phyloP scores from a whole-genome alignment of 306 rosid genomes.

The Gleditsia sinensis region DNA sequence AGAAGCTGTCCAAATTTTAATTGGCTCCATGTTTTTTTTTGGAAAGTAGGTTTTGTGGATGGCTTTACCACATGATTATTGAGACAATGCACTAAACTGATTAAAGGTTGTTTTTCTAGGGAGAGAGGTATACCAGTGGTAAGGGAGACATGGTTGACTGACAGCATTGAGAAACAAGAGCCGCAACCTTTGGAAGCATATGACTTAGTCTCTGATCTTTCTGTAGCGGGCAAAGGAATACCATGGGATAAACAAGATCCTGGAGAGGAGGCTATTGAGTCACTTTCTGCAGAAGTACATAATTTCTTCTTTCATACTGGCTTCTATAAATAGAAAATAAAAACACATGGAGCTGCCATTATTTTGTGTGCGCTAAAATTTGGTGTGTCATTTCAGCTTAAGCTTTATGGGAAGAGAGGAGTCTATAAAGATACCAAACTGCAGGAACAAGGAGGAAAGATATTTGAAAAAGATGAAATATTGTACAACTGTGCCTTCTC shows the following conservation, averaged over 20 bases:
- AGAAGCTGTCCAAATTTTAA: neutral
- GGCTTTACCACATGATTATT: neutral
- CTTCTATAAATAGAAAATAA: neutral
- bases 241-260: conserved; percentile 89
- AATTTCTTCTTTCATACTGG: neutral
- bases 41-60: neutral
- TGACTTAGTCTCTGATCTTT: conserved; percentile 73
- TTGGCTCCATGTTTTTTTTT: neutral
- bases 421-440: conserved; percentile 32
- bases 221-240: conserved; percentile 70
- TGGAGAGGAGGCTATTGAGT: conserved; percentile 74
- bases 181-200: conserved; percentile 79
- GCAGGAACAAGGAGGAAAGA: conserved; percentile 55
- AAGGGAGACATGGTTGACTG: conserved; percentile 70
- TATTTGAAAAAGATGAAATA: conserved; percentile 51
- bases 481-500: conserved; percentile 71
- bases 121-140: conserved; percentile 70
- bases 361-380: neutral
- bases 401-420: conserved; percentile 83
- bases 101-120: conserved; percentile 40
- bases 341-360: neutral
- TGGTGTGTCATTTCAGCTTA: conserved; percentile 57
- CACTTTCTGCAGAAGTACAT: conserved; percentile 67
- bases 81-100: neutral
- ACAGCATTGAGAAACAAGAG: conserved; percentile 80